Evolutionary conservation across 371 early-diverging fungal species (phyloP), one percentile per base, ranked within the genome.

Genomic region (Rhizopus arrhizus): DNA sequence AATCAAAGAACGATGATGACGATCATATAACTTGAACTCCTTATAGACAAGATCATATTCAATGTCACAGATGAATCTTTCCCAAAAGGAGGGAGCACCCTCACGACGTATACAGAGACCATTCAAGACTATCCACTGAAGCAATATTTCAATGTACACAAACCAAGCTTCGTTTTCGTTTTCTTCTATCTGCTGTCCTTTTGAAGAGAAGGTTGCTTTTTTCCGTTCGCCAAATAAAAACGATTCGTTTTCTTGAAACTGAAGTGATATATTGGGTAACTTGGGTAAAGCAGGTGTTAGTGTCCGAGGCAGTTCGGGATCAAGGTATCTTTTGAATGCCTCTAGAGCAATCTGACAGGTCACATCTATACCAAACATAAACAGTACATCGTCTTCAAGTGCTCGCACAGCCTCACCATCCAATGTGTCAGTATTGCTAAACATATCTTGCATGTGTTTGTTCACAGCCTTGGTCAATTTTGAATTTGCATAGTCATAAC

Each of bases 401-500:
- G 3, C 22, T 7, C 22, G 47, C 16, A 12, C n/a, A 22, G 58
- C 0, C 64, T 62, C 0, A 66, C 13, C 28, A 73, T 33, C 15
- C 66, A 54, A 28, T 62, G 62, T 2, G 47, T 29, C 7, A 65
- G 59, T 47, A 15, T 38, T 13, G 59, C 52, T 54, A 64, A 59
- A 68, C 5, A 73, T 5, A 0, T 32, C 54, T 29, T 56, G 55
- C 13, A 38, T 36, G 31, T 69, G 50, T 11, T 59, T 55, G 0
- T 65, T 53, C n/a, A 67, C 65, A 7, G 77, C 58, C 52, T 78
- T 82, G 13, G 73, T 70, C 9, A 85, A 54, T 22, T 72, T 72
- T 22, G 85, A 80, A 10, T 74, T 65, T 7, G 76, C 64, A 69
- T 79, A 85, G 33, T 86, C 77, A 57, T 81, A 86, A 34, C 72